Evolutionary conservation across 805 yeast genomes (phyloP).

Genomic region (Cyberlindnera veronae): DNA sequence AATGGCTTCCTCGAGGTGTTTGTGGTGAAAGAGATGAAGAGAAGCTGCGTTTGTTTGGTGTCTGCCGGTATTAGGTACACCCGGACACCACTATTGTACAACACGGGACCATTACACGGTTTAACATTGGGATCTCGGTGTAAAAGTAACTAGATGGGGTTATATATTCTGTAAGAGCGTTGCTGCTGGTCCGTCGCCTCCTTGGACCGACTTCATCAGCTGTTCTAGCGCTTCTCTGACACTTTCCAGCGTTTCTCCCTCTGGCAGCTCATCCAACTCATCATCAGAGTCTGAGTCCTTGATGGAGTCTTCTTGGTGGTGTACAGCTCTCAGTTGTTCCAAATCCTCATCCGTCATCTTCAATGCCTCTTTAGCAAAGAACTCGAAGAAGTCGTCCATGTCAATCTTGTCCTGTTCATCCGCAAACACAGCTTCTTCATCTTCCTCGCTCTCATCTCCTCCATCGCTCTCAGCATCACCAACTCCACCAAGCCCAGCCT

Average conservation of each 20-base stretch:
- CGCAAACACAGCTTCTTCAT: slow-evolving; percentile 29
- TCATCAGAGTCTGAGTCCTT: slow-evolving; percentile 11
- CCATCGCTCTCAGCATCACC: slow-evolving; percentile 1
- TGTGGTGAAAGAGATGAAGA: background rate
- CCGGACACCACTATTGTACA: background rate
- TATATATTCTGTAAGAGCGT: slow-evolving; percentile 30
- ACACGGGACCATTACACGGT: background rate
- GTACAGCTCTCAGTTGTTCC: slow-evolving; percentile 34
- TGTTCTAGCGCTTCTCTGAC: slow-evolving; percentile 20
- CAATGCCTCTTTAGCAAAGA: slow-evolving; percentile 52
- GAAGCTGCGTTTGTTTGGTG: background rate
- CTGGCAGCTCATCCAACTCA: background rate
- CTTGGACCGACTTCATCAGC: slow-evolving; percentile 29
- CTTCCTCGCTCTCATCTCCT: slow-evolving; percentile 21
- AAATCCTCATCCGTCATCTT: slow-evolving; percentile 45
- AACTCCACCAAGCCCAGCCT: slow-evolving; percentile 25
- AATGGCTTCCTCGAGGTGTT: background rate
- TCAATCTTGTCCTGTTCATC: slow-evolving; percentile 33
- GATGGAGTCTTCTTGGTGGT: background rate
- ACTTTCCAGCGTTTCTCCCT: background rate
- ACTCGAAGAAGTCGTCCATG: slow-evolving; percentile 69
- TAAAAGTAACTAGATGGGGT: background rate
- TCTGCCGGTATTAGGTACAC: background rate
- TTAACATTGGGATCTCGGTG: background rate
- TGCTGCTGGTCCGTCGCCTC: slow-evolving; percentile 35